Base-by-base conservation (phyloP, 768 basidiomycete species). In the Daedalea quercina region DNA sequence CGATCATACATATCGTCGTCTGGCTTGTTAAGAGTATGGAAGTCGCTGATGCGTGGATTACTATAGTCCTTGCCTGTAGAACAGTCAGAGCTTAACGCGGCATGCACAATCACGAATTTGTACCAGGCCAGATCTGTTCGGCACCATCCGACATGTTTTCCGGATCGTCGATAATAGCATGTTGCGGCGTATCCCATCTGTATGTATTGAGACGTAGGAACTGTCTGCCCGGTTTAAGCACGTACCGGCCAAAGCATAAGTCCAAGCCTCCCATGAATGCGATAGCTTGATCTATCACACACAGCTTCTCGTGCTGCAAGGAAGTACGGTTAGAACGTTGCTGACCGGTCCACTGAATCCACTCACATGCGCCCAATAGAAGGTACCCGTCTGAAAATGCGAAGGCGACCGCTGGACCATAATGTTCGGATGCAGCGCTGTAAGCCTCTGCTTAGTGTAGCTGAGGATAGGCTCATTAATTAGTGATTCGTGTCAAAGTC, bases 251-350 rank as follows among this genome's bases (percentile, higher is more conserved):
- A 60, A 94, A 96, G 66, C 90, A 95, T 31, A 95, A 77, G 68
- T 99, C 96, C 41, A 99, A 70, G 2, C 96, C 96, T 17, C 96
- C 96, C 91, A 93, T 96, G 71, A 98, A 99, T 0, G 90, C 94
- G 57, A 98, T 96, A 1, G 92, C 83, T 65, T 96, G 90, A 65
- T 99, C 96, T 55, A 99, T 90, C 13, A 97, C 93, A 63, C 95
- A 98, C 57, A 99, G 65, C 65, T 99, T 99, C 75, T 99, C 96
- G 68, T 98, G 96, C 91, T 94, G 53, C 9, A 54, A 23, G 23
- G 43, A 20, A 40, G 19, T 51, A 22, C 57, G 23, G 8, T 35
- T 44, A 53, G 44, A n/a, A 20, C 13, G 50, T 35, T 15, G 23
- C 22, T 54, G 37, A 20, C 20, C 44, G 42, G 1, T 37, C 50